Evolutionary conservation across 768 basidiomycete species (phyloP).

Genomic region (Leccinum aurantiacum): DNA sequence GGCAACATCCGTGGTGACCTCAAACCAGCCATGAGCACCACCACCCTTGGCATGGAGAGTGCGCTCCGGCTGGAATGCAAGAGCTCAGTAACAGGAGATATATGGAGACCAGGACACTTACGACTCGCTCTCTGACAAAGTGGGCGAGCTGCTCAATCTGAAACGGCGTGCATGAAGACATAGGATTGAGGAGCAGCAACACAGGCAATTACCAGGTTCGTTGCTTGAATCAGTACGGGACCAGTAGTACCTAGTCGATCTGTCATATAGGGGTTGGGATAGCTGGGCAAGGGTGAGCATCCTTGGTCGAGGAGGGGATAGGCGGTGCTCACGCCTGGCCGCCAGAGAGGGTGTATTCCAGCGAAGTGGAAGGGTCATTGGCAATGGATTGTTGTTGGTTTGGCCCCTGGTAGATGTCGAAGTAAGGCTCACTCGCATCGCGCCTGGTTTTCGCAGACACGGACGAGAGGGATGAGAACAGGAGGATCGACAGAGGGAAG

Average conservation of each 20-base stretch:
- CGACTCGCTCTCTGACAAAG: slow-evolving; percentile 21
- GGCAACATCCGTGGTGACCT: slow-evolving; percentile 17
- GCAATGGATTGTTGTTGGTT: slow-evolving; percentile 11
- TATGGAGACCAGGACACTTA: not conserved
- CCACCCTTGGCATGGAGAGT: slow-evolving; percentile 18
- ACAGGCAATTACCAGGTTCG: slow-evolving; percentile 7
- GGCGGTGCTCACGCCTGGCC: slow-evolving; percentile 12
- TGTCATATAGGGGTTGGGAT: slow-evolving; percentile 16
- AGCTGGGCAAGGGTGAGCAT: slow-evolving; percentile 8
- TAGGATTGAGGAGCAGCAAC: not conserved
- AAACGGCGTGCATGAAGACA: not conserved
- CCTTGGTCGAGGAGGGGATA: not conserved
- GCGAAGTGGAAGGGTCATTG: slow-evolving; percentile 14
- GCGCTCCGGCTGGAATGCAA: slow-evolving; percentile 14
- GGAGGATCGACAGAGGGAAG: slow-evolving; percentile 3
- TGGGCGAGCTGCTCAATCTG: slow-evolving; percentile 19
- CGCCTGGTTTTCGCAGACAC: slow-evolving; percentile 10
- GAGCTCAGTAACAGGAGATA: not conserved
- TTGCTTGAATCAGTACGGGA: slow-evolving; percentile 14
- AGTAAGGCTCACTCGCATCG: slow-evolving; percentile 10
- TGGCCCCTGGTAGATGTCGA: slow-evolving; percentile 15
- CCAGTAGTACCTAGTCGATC: slow-evolving; percentile 17
- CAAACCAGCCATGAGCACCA: slow-evolving; percentile 20
- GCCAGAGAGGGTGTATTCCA: slow-evolving; percentile 17
- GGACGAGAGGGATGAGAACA: slow-evolving; percentile 5